phyloP scores from a whole-genome alignment of 768 basidiomycete genomes.

The Tulasnella sp. region DNA sequence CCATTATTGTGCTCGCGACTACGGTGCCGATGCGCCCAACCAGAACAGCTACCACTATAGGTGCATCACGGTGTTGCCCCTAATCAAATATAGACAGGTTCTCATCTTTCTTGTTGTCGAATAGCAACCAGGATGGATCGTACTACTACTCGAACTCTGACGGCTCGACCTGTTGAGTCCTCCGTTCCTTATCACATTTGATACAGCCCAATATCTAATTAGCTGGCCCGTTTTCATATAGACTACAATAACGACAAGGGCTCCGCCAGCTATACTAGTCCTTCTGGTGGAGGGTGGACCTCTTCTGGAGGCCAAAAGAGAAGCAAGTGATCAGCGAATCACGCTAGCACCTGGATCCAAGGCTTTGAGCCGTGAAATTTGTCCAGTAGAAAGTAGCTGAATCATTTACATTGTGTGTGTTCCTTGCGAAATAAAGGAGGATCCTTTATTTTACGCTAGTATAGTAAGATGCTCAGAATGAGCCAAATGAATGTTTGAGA shows the following conservation, averaged over 20 bases:
- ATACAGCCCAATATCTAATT: too few species aligned
- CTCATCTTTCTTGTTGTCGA: neutral
- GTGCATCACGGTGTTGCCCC: neutral
- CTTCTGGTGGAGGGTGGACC: slow-evolving; percentile 7
- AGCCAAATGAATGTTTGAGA: too few species aligned
- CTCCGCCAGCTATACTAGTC: slow-evolving; percentile 10
- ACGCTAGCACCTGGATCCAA: too few species aligned
- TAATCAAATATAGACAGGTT: neutral
- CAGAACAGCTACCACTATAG: slow-evolving; percentile 18
- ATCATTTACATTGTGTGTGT: too few species aligned
- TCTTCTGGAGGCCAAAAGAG: slow-evolving; percentile 7
- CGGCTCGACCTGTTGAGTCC: slow-evolving; percentile 9
- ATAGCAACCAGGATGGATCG: slow-evolving; percentile 34
- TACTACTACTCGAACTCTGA: slow-evolving; percentile 16
- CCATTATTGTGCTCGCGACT: slow-evolving; percentile 16
- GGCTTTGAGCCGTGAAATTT: too few species aligned
- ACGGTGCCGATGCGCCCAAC: slow-evolving; percentile 15
- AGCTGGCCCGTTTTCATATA: neutral
- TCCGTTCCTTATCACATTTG: neutral
- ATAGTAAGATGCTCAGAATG: too few species aligned
- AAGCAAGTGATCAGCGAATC: neutral
- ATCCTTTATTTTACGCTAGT: too few species aligned
- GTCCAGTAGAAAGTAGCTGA: too few species aligned
- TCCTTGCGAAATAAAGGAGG: too few species aligned
- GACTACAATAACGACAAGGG: slow-evolving; percentile 15